Conservation (phyloP, 192 early-diverging fungal genomes). For the Coemansia sp. region DNA sequence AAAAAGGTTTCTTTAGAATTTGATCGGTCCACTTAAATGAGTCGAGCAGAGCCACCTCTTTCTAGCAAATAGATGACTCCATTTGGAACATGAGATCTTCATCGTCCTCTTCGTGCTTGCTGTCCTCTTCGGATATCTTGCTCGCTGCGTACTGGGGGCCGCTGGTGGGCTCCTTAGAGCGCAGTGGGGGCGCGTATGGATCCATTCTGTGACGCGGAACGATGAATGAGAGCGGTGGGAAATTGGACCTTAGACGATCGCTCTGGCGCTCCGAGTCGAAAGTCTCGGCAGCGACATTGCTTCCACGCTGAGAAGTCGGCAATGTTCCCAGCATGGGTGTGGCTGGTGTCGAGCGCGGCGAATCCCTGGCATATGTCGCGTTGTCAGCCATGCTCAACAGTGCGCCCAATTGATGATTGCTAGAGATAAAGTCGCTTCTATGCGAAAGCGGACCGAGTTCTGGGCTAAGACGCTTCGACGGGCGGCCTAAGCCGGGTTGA, state of each 20-base stretch:
- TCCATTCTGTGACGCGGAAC: conserved; percentile 42
- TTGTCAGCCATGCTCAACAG: conserved; percentile 32
- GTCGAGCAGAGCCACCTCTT: neutral
- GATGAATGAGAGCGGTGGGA: conserved; percentile 53
- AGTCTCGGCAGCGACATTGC: neutral
- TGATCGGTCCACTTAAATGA: neutral
- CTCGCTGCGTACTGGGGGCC: neutral
- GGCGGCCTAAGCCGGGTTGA: neutral
- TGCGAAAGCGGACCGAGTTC: conserved; percentile 31
- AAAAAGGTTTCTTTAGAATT: neutral
- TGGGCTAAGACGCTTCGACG: conserved; percentile 12
- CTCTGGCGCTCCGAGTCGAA: conserved; percentile 11
- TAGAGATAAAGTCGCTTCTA: conserved; percentile 35
- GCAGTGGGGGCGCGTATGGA: neutral
- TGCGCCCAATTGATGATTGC: conserved; percentile 25
- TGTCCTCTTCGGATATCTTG: neutral
- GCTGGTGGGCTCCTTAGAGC: neutral
- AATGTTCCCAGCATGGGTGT: conserved; percentile 24
- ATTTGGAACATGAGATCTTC: conserved; percentile 55
- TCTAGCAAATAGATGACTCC: conserved; percentile 33
- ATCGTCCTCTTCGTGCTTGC: conserved; percentile 21
- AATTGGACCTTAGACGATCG: conserved; percentile 41
- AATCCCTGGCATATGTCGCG: neutral
- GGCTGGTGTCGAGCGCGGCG: conserved; percentile 41
- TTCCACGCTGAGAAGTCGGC: conserved; percentile 1